Percentiles rank a stretch among this genome's conserved stretches.
phyloP scores from a whole-genome alignment of 208 protist species.

The Zelonia costaricensis region DNA sequence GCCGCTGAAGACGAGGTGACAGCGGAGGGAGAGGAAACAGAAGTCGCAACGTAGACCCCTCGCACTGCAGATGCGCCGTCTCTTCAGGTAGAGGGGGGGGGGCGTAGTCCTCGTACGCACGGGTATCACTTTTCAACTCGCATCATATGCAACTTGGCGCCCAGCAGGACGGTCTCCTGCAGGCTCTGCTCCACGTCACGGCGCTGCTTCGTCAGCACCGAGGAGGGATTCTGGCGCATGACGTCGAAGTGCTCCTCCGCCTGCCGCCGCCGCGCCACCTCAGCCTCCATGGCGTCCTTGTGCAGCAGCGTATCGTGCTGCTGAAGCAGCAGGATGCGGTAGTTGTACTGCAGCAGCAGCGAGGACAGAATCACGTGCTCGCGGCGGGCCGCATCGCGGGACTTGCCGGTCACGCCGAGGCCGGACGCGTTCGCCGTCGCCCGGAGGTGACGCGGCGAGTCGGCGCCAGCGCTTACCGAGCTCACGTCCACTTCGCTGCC shows the following conservation, averaged over 20 bases:
- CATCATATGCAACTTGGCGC: conserved; percentile 27
- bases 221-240: conserved; percentile 19
- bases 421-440: background rate
- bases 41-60: too few species aligned
- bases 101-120: too few species aligned
- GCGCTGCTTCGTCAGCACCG: conserved; percentile 64
- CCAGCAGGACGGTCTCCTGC: conserved; percentile 51
- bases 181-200: conserved; percentile 63
- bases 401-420: conserved; percentile 14
- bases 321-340: conserved; percentile 67
- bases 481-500: conserved; percentile 14
- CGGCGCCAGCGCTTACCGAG: background rate
- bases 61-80: too few species aligned
- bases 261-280: conserved; percentile 18
- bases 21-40: background rate
- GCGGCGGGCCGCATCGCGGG: conserved; percentile 20
- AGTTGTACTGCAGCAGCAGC: conserved; percentile 53
- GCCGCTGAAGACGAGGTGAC: too few species aligned
- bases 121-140: conserved; percentile 22
- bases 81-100: background rate
- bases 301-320: conserved; percentile 55
- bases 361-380: conserved; percentile 50
- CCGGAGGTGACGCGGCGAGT: too few species aligned
- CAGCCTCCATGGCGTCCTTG: conserved; percentile 25
- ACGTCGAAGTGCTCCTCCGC: conserved; percentile 24